Evolutionary conservation across 164 flowering plant genomes (phyloP).

Genomic region (Liriodendron chinense): DNA sequence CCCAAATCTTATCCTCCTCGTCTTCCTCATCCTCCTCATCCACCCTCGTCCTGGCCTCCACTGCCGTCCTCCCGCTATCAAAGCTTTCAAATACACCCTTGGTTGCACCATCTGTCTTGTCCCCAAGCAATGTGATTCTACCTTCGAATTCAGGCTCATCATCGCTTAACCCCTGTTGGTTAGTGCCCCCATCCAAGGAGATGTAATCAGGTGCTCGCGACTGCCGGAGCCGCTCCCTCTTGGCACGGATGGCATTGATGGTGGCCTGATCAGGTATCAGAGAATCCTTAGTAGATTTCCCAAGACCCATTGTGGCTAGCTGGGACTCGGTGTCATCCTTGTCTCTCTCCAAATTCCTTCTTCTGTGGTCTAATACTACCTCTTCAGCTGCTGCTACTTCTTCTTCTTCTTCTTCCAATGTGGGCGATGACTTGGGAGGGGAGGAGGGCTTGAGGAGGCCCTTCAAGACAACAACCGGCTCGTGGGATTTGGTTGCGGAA

Average conservation of each 20-base stretch:
- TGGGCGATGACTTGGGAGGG: neutral
- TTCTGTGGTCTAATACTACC: conserved; percentile 17
- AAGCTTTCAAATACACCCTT: conserved; percentile 76
- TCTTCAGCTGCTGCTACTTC: conserved; percentile 22
- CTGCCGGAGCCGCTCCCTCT: conserved; percentile 68
- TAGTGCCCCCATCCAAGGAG: conserved; percentile 72
- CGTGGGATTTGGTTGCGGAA: conserved; percentile 30
- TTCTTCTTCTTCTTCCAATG: conserved; percentile 14
- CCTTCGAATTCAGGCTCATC: conserved; percentile 84
- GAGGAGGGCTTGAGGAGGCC: conserved; percentile 64
- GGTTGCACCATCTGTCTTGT: conserved; percentile 33
- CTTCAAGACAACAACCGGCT: conserved; percentile 67
- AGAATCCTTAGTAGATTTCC: conserved; percentile 25
- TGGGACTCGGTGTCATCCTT: conserved; percentile 33
- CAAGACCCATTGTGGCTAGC: conserved; percentile 42
- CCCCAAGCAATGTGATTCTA: conserved; percentile 75
- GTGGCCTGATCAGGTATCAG: conserved; percentile 60
- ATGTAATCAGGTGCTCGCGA: conserved; percentile 72
- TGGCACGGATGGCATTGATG: conserved; percentile 70
- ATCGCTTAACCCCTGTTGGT: conserved; percentile 71
- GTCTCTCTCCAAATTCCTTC: conserved; percentile 17
- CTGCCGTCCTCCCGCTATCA: conserved; percentile 32
- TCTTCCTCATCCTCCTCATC: conserved; percentile 48
- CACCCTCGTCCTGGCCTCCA: conserved; percentile 21
- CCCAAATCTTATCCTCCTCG: conserved; percentile 92